A percentile compares a stretch with the other conserved stretches of the same genome.
Conservation (phyloP, 1,139 yeast genomes). For the Pichia sp. region DNA sequence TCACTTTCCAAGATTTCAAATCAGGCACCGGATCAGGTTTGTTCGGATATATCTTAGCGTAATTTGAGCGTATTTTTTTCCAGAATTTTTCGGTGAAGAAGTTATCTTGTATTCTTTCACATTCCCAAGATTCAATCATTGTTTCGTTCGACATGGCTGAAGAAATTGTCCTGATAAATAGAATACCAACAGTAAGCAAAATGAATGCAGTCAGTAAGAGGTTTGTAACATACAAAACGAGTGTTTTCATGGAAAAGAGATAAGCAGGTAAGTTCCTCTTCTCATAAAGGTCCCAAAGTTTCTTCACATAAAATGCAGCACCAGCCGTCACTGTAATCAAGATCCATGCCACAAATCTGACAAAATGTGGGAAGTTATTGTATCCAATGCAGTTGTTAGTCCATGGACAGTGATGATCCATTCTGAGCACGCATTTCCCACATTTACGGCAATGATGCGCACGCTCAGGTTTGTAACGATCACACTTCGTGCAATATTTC, state of each 20-base stretch:
- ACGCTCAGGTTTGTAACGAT: constrained; percentile 63
- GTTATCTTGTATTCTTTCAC: constrained; percentile 70
- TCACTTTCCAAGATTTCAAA: constrained; percentile 40
- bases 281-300: constrained; percentile 42
- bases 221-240: constrained; percentile 50
- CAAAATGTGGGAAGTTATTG: constrained; percentile 71
- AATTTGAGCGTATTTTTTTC: constrained; percentile 43
- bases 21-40: constrained; percentile 33
- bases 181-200: constrained; percentile 45
- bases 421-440: constrained; percentile 55
- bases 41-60: constrained; percentile 33
- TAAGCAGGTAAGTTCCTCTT: constrained; percentile 55
- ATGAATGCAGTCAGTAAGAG: constrained; percentile 55
- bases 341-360: constrained; percentile 71
- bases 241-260: constrained; percentile 44
- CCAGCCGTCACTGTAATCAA: constrained; percentile 48
- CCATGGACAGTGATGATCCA: constrained; percentile 92
- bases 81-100: constrained; percentile 48
- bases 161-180: constrained; percentile 54
- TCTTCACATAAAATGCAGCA: constrained; percentile 34
- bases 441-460: constrained; percentile 73
- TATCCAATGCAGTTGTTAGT: constrained; percentile 80
- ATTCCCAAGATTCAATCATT: constrained; percentile 90
- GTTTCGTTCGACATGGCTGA: constrained; percentile 70
- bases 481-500: constrained; percentile 62